Conservation (phyloP, 495 filamentous ascomycete genomes). For the Lophium mytilinum region DNA sequence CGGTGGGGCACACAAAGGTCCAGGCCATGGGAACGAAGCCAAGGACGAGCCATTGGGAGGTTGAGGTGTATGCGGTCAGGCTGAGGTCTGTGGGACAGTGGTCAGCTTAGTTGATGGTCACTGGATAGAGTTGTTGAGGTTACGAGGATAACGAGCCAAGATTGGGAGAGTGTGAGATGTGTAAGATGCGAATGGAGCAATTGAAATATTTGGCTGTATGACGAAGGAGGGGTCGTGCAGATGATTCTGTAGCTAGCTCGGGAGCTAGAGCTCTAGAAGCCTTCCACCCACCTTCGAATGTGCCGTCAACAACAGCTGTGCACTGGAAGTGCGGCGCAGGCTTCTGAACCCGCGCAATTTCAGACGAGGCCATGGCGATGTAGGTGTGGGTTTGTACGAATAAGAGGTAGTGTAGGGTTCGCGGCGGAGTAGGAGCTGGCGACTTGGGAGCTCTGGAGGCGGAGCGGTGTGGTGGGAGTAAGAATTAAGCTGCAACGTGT, state of each 20-base stretch:
- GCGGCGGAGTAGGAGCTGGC: too few relatives aligned
- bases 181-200: background rate
- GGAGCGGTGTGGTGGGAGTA: too few relatives aligned
- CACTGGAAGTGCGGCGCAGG: conserved; percentile 41
- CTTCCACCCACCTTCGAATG: conserved; percentile 26
- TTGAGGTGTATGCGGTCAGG: conserved; percentile 36
- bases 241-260: background rate
- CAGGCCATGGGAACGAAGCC: conserved; percentile 47
- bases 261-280: background rate
- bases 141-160: background rate
- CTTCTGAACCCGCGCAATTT: conserved; percentile 42
- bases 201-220: background rate
- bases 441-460: too few relatives aligned
- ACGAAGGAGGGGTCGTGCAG: background rate
- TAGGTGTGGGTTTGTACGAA: background rate
- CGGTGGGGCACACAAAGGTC: conserved; percentile 48
- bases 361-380: conserved; percentile 17
- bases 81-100: conserved; percentile 31
- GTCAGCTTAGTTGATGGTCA: background rate
- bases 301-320: conserved; percentile 29
- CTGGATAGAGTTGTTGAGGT: background rate
- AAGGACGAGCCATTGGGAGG: conserved; percentile 43
- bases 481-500: too few relatives aligned
- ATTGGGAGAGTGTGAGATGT: background rate
- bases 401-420: background rate